A percentile compares a stretch with the other conserved stretches of the same genome.
These are phyloP conservation scores for Kwoniella sp. DNA, from an alignment of 768 basidiomycete species.

Conservation along the genomic window DNA sequence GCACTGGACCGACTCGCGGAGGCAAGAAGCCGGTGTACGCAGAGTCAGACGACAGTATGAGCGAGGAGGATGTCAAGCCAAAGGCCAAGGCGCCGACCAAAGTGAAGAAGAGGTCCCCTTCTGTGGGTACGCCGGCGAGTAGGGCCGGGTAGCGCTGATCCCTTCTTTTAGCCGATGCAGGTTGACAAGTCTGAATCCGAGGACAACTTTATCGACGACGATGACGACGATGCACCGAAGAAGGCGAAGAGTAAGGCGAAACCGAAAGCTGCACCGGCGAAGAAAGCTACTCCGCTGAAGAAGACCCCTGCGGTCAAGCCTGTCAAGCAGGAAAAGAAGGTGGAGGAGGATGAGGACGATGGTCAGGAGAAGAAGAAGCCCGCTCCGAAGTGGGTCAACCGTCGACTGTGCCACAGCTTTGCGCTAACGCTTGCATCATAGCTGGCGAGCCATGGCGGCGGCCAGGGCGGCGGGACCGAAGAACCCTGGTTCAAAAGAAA, in stretches of 20 bases:
- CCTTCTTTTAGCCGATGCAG: slow-evolving; percentile 28
- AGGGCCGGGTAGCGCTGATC: slow-evolving; percentile 1
- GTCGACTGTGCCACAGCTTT: neutral
- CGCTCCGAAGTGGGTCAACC: slow-evolving; percentile 49
- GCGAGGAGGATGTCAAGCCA: slow-evolving; percentile 16
- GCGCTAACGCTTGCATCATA: slow-evolving; percentile 29
- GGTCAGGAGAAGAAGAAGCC: slow-evolving; percentile 40
- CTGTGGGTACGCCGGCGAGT: slow-evolving; percentile 8
- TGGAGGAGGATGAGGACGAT: slow-evolving; percentile 20
- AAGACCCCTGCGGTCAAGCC: slow-evolving; percentile 17
- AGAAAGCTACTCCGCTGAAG: slow-evolving; percentile 21
- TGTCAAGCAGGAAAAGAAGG: slow-evolving; percentile 12
- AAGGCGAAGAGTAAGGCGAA: slow-evolving; percentile 28
- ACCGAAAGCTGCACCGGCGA: slow-evolving; percentile 16
- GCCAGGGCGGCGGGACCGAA: slow-evolving; percentile 34
- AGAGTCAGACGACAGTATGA: slow-evolving; percentile 7
- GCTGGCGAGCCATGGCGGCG: slow-evolving; percentile 45
- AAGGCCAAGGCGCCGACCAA: slow-evolving; percentile 12
- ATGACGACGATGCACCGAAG: slow-evolving; percentile 24
- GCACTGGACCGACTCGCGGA: neutral
- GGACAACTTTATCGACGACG: slow-evolving; percentile 30
- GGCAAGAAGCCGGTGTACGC: slow-evolving; percentile 18
- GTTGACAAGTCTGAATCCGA: slow-evolving; percentile 25
- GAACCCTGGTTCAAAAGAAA: slow-evolving; percentile 59
- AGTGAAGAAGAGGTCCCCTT: slow-evolving; percentile 13